Evolutionary conservation across 2,329 filamentous ascomycete genomes (phyloP).

Genomic region (Orbilia quercus): DNA sequence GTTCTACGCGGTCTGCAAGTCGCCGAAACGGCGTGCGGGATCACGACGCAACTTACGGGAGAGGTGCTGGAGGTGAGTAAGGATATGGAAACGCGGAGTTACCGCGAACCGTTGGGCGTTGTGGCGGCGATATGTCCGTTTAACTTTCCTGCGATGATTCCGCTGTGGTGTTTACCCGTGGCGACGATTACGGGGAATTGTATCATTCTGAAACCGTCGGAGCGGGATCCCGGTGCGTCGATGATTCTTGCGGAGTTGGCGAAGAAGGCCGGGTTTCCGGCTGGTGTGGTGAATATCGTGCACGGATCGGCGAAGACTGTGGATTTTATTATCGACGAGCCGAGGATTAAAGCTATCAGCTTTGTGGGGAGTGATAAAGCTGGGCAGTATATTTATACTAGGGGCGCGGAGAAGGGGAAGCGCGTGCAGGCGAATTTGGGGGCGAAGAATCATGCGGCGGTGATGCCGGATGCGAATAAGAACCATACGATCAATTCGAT

Average conservation of each 20-base stretch:
- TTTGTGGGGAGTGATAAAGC: constrained; percentile 90
- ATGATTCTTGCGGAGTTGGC: constrained; percentile 87
- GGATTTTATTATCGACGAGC: constrained; percentile 86
- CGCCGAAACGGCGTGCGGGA: constrained; percentile 81
- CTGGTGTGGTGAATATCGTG: constrained; percentile 83
- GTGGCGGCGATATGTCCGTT: constrained; percentile 88
- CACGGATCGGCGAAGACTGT: constrained; percentile 84
- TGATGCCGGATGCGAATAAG: constrained; percentile 88
- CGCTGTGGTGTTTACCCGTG: constrained; percentile 88
- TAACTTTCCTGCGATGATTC: constrained; percentile 93
- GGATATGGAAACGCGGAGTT: constrained; percentile 88
- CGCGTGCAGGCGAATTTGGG: constrained; percentile 88
- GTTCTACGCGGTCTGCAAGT: constrained; percentile 85
- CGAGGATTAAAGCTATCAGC: constrained; percentile 84
- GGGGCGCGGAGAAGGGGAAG: constrained; percentile 85
- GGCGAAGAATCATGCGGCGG: constrained; percentile 85
- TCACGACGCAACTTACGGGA: constrained; percentile 83
- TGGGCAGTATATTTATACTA: constrained; percentile 79
- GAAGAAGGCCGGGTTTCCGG: constrained; percentile 82
- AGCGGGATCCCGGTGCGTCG: constrained; percentile 83
- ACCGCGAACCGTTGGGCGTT: constrained; percentile 82
- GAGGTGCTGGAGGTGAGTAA: constrained; percentile 86
- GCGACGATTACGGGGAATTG: constrained; percentile 87
- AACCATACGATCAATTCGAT: constrained; percentile 88
- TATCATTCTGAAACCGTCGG: constrained; percentile 84